Evolutionary conservation across 768 basidiomycete genomes (phyloP).

Genomic region (Pholiota microspora): DNA sequence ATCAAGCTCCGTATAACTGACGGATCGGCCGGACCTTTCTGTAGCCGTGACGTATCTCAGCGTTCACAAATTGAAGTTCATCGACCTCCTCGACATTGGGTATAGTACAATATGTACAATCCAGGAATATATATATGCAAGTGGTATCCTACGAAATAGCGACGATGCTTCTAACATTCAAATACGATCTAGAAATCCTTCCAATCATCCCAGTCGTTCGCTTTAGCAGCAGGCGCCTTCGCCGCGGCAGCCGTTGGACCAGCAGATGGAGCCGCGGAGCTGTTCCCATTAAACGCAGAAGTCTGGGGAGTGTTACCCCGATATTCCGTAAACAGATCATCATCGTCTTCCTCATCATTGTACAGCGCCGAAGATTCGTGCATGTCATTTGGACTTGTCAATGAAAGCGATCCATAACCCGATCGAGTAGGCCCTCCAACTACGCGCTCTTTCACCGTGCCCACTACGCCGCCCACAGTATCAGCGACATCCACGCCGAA

Average conservation of each 20-base stretch:
- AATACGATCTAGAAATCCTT: constrained; percentile 63
- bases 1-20: constrained; percentile 16
- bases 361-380: constrained; percentile 64
- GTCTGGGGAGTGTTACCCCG: constrained; percentile 21
- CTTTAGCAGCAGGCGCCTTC: constrained; percentile 37
- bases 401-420: constrained; percentile 48
- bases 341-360: constrained; percentile 67
- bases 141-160: background rate
- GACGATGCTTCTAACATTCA: background rate
- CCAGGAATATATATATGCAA: background rate
- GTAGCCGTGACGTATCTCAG: background rate
- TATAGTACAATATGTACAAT: background rate
- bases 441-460: constrained; percentile 56
- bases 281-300: constrained; percentile 6
- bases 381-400: constrained; percentile 37
- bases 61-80: background rate
- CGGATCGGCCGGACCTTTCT: constrained; percentile 35
- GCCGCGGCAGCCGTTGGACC: constrained; percentile 8
- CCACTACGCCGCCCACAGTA: constrained; percentile 69
- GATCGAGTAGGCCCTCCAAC: constrained; percentile 52
- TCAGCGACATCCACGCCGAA: constrained; percentile 86
- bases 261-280: constrained; percentile 4
- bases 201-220: constrained; percentile 76
- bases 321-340: constrained; percentile 62
- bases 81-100: background rate